Evolutionary conservation across 108 stramenopile species (phyloP), one percentile per base, ranked within the genome.

Genomic region (Nitzschia palea): DNA sequence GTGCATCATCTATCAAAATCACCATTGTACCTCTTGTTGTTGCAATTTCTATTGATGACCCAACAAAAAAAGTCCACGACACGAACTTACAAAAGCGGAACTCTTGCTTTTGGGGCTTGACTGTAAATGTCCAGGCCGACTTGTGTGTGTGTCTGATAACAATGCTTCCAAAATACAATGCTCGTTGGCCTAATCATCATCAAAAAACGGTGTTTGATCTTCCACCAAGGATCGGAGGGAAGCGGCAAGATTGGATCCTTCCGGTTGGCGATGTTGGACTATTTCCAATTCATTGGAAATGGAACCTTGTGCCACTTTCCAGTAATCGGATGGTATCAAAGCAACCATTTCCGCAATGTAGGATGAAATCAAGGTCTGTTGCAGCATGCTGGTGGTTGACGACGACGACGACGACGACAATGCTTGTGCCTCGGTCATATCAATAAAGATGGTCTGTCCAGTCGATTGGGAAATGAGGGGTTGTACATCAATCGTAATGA

Each of bases 391-490:
- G 8, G 31, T 29, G 2, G 31, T 34, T 10, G 15, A 5, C 8
- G n/a, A 5, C 22, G 4, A 20, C 2, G 43, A 26, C 18, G 44
- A 25, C n/a, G 33, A 33, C 14, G 34, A 36, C 14, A 86, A 31
- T 45, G 53, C 36, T 32, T 70, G 76, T 14, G 88, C 88, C 66
- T 90, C 86, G 29, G 83, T 90, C 78, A 90, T 80, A 61, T 90
- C 88, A 62, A 90, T 90, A 51, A 90, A 85, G 5, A 90, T 15
- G 12, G 81, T 68, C 12, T 73, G 55, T 3, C 88, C 88, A 25
- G 85, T 81, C 5, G 71, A 56, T 45, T 47, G 51, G 0, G 75
- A 69, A 32, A 90, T 81, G 44, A 90, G 74, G 9, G 82, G 74
- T 47, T 90, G 86, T 4, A 90, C 77, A 70, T 90, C 88, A 6